A percentile compares a stretch with the other conserved stretches of the same genome.
Evolutionary conservation across 73 alveolate genomes (phyloP).

Genomic region (Loxodes magnus): DNA sequence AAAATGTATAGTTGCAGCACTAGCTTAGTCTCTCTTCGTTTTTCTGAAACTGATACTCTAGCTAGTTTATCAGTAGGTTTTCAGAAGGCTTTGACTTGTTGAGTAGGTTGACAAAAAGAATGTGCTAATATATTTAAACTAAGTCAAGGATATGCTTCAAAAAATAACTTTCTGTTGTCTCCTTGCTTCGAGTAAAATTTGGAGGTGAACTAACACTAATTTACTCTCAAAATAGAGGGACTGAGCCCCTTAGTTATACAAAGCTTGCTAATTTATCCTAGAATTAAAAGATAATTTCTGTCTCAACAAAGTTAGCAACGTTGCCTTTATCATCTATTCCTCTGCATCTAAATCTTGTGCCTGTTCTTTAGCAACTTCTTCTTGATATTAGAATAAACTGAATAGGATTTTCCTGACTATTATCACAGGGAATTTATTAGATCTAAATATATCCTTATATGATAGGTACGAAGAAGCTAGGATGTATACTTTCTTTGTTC

Average conservation of each 20-base stretch:
- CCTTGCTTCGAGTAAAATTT: conserved; percentile 18
- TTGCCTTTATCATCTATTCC: conserved; percentile 97
- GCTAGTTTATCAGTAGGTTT: conserved; percentile 27
- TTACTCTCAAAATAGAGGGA: conserved; percentile 77
- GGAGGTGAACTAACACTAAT: conserved; percentile 28
- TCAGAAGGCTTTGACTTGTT: conserved; percentile 33
- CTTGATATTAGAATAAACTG: conserved; percentile 23
- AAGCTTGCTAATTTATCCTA: conserved; percentile 28
- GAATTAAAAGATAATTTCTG: conserved; percentile 71
- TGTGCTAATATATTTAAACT: conserved; percentile 28
- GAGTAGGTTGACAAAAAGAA: conserved; percentile 38
- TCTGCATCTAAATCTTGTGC: conserved; percentile 93
- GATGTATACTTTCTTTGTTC: conserved; percentile 17
- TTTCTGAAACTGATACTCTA: conserved; percentile 7
- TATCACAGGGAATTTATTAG: conserved; percentile 2
- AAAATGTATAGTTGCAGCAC: conserved; percentile 26
- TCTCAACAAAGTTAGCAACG: conserved; percentile 91
- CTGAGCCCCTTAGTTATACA: conserved; percentile 73
- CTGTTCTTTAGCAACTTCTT: conserved; percentile 79
- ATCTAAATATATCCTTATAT: conserved; percentile 54
- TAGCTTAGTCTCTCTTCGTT: conserved; percentile 8
- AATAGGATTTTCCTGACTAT: conserved; percentile 16
- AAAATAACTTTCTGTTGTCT: conserved; percentile 37
- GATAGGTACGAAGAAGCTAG: conserved; percentile 50
- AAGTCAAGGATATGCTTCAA: conserved; percentile 35